Evolutionary conservation across 768 basidiomycete genomes (phyloP).

Genomic region (Lactifluus rugatus): DNA sequence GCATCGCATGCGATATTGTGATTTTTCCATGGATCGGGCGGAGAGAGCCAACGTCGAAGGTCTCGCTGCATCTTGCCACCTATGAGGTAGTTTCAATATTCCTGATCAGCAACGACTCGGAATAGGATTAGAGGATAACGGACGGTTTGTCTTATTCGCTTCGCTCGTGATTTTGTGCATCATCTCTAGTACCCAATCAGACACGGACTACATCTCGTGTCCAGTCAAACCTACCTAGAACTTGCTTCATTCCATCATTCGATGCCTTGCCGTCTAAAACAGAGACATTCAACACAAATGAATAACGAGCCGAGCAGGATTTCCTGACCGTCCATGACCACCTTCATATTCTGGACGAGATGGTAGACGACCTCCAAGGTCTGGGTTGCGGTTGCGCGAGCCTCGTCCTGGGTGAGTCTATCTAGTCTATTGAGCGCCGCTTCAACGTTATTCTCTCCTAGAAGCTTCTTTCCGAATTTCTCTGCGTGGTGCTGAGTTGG

Average conservation of each 20-base stretch:
- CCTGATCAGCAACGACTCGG: background rate
- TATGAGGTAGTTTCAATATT: background rate
- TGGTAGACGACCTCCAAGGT: background rate
- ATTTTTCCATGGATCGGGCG: background rate
- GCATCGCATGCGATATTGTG: background rate
- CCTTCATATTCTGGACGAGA: background rate
- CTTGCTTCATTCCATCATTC: background rate
- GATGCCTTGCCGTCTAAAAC: background rate
- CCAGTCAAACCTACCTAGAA: background rate
- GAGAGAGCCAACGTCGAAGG: background rate
- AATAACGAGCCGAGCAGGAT: background rate
- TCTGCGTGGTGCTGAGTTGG: background rate
- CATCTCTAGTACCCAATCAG: background rate
- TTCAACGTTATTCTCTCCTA: background rate
- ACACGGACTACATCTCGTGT: background rate
- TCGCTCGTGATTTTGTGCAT: background rate
- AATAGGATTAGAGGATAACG: background rate
- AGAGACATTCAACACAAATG: background rate
- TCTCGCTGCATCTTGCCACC: background rate
- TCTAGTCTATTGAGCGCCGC: background rate
- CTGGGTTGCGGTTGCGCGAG: background rate
- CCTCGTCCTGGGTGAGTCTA: background rate
- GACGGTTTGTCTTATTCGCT: background rate
- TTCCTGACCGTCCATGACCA: background rate
- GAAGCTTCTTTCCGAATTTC: background rate